phyloP scores from a whole-genome alignment of 1,284 basidiomycete genomes.

The Ceratobasidium papillatum region DNA sequence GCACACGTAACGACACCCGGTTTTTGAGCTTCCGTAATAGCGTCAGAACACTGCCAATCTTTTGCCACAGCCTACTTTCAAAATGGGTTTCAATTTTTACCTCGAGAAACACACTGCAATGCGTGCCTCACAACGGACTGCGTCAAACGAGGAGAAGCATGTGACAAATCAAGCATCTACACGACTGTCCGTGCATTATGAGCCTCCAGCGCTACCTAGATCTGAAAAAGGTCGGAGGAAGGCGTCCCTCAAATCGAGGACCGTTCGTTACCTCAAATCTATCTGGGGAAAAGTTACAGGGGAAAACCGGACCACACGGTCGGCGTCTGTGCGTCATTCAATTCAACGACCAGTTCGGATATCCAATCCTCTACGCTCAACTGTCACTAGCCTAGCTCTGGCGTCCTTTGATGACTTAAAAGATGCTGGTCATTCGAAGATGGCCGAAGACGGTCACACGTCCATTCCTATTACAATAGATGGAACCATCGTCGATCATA shows the following conservation, averaged over 20 bases:
- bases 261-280: background rate
- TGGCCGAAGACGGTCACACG: background rate
- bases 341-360: background rate
- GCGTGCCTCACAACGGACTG: background rate
- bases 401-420: background rate
- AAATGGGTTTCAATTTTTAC: constrained; percentile 7
- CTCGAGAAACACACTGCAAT: background rate
- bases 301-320: background rate
- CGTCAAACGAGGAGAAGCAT: background rate
- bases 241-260: background rate
- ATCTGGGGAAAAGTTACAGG: constrained; percentile 5
- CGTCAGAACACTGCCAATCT: too few relatives aligned
- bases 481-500: background rate
- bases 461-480: constrained; percentile 6
- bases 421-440: background rate
- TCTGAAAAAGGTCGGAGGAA: background rate
- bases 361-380: constrained; percentile 7
- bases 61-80: too few relatives aligned
- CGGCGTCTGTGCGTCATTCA: background rate
- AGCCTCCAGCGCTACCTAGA: background rate
- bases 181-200: background rate
- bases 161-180: background rate
- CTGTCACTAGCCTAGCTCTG: background rate
- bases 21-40: too few relatives aligned
- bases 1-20: too few relatives aligned